Evolutionary conservation across 345 rosid genomes (phyloP), one percentile per base, ranked within the genome.

Genomic region (Pelargonium nanum): DNA sequence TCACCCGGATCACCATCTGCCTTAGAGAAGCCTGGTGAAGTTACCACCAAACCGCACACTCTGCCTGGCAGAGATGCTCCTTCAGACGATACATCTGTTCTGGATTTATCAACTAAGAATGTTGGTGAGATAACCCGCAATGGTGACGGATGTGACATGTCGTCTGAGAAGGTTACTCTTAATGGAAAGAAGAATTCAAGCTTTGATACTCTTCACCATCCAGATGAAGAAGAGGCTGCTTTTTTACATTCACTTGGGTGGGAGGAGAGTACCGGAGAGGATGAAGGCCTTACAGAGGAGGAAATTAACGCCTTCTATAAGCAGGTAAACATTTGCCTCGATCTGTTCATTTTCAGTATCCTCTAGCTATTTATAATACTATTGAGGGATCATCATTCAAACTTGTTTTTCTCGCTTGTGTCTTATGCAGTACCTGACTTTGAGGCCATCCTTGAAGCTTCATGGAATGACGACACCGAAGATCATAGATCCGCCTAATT

Each of bases 171-270:
- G n/a, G n/a, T n/a, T n/a, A n/a, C n/a, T n/a, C n/a, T n/a, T 60
- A 75, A 72, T 22, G 64, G 68, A 57, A 76, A 65, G 23, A 59
- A 64, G 68, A 68, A 59, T 23, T 55, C 65, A n/a, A 24, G 32
- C 32, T 19, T 48, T 57, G 62, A 34, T 60, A 59, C 19, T 10
- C 21, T 54, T 44, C 68, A 48, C 26, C 40, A 54, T 61, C 58
- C 75, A 8, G 78, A 68, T 23, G 86, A 81, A 66, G 72, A 78
- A 71, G 86, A 81, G 72, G 73, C 71, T 25, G 69, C 71, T 1
- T 79, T 78, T 65, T 63, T 81, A 28, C 83, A 73, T 34, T 76
- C 83, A 2, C 83, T 81, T 48, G 83, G 86, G 51, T 81, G 86
- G 86, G 83, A 81, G 61, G 86, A 81, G 69, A 70, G 68, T 68